Evolutionary conservation across 805 yeast genomes (phyloP), one percentile per base, ranked within the genome.

Genomic region (Candida yuanshanica): DNA sequence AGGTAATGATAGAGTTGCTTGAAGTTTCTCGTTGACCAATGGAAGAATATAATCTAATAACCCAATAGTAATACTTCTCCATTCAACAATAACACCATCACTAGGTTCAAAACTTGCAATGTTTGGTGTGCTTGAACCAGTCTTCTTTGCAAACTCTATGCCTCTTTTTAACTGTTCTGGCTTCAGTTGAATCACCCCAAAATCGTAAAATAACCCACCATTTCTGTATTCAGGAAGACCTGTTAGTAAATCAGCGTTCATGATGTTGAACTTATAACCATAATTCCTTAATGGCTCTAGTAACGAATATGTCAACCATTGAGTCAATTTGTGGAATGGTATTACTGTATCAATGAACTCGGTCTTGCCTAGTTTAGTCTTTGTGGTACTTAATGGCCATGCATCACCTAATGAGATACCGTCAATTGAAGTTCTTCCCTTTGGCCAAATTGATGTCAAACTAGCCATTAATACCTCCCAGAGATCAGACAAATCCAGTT

Each of bases 171-270:
- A 43, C 10, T 55, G 61, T 4, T 64, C 69, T 1, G 68, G 65
- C 49, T 78, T 79, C 37, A 79, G 57, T 5, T 60, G 49, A 34
- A 79, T 55, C 0, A 79, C 69, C 11, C 72, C 77, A 36, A 75
- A 62, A 55, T 79, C 86, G 31, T 75, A 72, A 52, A 79, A 66
- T 24, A 79, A 58, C 0, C 86, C 86, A 35, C 85, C 86, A 45
- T 79, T 79, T 52, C 86, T 71, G 49, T 91, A 88, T 62, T 93
- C 99, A 2, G 82, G 91, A 33, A 93, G 78, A 38, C 98, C 74
- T 10, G 91, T 95, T 55, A 89, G 87, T 35, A 91, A 70, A 0
- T 95, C 91, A 59, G 90, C 90, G 13, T 76, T 72, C 14, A 78
- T 59, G 4, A 59, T 66, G 52, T 85, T 84, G 55, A 89, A 66